Evolutionary conservation across 768 basidiomycete species (phyloP).

Genomic region (Lactifluus piperatus): DNA sequence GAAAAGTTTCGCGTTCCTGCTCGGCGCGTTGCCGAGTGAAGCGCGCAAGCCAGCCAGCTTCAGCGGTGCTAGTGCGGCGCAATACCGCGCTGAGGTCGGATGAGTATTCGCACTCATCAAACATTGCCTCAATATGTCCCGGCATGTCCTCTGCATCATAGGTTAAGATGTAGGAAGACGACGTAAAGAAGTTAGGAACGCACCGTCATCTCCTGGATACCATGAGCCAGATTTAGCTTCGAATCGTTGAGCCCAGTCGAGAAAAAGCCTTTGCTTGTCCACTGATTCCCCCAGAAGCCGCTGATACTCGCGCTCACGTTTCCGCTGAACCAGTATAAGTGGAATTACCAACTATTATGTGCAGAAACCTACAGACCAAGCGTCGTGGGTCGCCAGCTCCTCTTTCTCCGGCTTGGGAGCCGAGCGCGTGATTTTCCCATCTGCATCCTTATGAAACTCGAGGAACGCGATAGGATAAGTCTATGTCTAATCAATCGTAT

Average conservation of each 20-base stretch:
- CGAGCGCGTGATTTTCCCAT: conserved; percentile 41
- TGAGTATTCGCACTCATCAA: no score
- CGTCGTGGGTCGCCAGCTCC: no score
- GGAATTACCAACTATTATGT: no score
- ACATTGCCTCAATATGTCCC: no score
- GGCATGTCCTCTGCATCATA: conserved; percentile 4
- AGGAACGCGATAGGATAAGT: conserved; percentile 71
- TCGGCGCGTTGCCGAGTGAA: no score
- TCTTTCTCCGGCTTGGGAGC: no score
- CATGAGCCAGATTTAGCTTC: conserved; percentile 42
- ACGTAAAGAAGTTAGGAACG: no score
- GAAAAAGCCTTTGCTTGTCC: conserved; percentile 42
- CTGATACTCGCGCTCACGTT: conserved; percentile 49
- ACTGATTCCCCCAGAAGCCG: no score
- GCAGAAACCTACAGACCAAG: no score
- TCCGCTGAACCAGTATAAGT: conserved; percentile 40
- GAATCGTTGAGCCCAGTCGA: no score
- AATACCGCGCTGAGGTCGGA: conserved; percentile 1
- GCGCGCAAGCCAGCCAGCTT: conserved; percentile 73
- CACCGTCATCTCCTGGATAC: conserved; percentile 5
- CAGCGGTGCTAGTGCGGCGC: conserved; percentile 21
- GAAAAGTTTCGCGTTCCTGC: no score
- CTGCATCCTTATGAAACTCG: no score
- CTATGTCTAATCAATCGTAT: conserved; percentile 28
- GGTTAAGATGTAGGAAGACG: background rate